These are phyloP conservation scores for Penicillium canariense DNA, from an alignment of 495 filamentous ascomycete species.

Conservation along the genomic window DNA sequence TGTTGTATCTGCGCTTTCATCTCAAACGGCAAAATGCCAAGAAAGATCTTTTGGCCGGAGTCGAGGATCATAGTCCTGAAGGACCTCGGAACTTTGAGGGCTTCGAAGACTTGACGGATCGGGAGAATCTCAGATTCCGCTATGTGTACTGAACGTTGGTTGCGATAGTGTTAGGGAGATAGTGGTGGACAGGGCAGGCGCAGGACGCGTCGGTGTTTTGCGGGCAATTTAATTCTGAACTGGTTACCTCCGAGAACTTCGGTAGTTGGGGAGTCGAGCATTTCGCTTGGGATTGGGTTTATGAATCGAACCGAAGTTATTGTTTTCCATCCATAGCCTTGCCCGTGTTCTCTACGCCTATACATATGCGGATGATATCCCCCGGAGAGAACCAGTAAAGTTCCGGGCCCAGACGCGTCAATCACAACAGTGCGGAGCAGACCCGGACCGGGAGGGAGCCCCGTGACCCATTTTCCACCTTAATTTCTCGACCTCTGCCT, in stretches of 20 bases:
- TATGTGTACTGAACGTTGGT: constrained; percentile 40
- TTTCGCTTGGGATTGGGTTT: neutral
- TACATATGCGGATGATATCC: no score
- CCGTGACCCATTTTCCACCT: neutral
- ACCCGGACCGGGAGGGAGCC: neutral
- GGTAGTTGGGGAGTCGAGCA: neutral
- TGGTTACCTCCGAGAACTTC: neutral
- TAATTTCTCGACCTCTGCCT: neutral
- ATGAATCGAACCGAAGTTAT: neutral
- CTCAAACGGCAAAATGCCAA: constrained; percentile 36
- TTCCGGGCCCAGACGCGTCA: neutral
- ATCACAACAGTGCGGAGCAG: neutral
- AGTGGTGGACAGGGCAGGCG: neutral
- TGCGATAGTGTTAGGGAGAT: neutral
- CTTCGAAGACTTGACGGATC: constrained; percentile 50
- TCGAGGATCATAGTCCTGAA: constrained; percentile 22
- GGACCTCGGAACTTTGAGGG: constrained; percentile 34
- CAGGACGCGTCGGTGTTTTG: neutral
- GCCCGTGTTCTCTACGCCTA: no score
- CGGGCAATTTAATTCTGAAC: neutral
- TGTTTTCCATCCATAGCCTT: no score
- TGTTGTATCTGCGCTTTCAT: constrained; percentile 39
- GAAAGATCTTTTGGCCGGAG: constrained; percentile 34
- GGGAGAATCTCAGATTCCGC: constrained; percentile 47
- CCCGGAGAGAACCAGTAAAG: no score